Base-by-base conservation (phyloP, 2,329 filamentous ascomycete genomes). In the Phyllosticta citrichinensis region DNA sequence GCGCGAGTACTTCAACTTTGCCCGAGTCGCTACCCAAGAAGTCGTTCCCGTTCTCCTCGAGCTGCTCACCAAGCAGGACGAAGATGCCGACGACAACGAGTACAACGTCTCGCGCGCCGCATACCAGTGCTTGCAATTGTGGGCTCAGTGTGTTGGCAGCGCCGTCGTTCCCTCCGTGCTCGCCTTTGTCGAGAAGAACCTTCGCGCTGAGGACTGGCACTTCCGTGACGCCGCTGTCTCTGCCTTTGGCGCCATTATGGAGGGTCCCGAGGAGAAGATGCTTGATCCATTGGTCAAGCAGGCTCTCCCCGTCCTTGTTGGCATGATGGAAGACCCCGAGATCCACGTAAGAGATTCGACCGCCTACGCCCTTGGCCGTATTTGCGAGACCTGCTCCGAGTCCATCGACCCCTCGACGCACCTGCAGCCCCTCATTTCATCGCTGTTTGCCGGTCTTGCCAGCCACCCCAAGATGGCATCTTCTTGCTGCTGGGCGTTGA, bases 401-500 rank as follows among this genome's bases (percentile, higher is more conserved):
- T 88, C 92, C 53, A 95, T 99, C 70, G 93, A 99, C 73, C 88
- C 91, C 51, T 80, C 83, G 66, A 81, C 86, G 65, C 91, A 97
- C 72, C 83, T 99, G 5, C 88, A 91, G 65, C 85, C 88, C 20
- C 81, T 99, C 64, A 93, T 99, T 70, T 84, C 86, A 61, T 89
- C 92, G 51, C 83, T 99, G 10, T 99, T 99, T 79, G 85, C 87
- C 67, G 94, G 93, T 57, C 82, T 99, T 63, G 85, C 90, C 63
- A 93, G 89, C 77, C 94, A 88, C 73, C 88, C 91, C 63, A 97
- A 96, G 83, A 99, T 99, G 87, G 94, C 93, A 33, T 87, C 91
- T 60, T 99, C 94, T 30, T 97, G 94, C 85, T 99, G 94, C 79
- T 97, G 95, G 94, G 92, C 94, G 33, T 79, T 99, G 66, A 97